Base-by-base conservation (phyloP, 495 filamentous ascomycete species). In the Tuber melanosporum region DNA sequence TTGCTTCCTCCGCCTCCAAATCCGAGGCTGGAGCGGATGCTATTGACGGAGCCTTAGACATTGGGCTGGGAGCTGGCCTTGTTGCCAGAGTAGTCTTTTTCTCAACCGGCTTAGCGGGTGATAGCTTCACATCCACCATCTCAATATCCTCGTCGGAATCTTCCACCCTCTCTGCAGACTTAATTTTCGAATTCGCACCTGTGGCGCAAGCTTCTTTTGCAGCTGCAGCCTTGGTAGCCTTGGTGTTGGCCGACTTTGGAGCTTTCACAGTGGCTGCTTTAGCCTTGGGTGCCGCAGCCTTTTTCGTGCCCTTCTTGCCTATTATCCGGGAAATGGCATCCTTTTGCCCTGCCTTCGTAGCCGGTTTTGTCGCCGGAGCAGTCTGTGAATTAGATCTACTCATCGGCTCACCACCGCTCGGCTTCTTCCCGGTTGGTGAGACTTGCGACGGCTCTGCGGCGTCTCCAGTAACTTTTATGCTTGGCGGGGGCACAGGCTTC, bases 141-240 rank as follows among this genome's bases (percentile, higher is more conserved):
- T 89, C 89, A 43, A 85, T 84, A 75, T 91, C 90, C 52, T 91
- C 89, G 73, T 91, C 90, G 0, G 90, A 91, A 73, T 90, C 88
- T 62, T 88, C 85, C 12, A 92, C 88, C 78, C 88, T 88, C 83
- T 91, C 90, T 0, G 87, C 86, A 1, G 90, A 92, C 76, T 91
- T 91, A 81, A 89, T 86, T 76, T 88, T 88, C 10, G 77, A 74
- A 26, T 80, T 82, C n/a, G 70, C 32, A 71, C 17, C 45, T 12
- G 75, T 6, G 44, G 71, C 44, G 6, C 9, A 52, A 46, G 74
- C n/a, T 45, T 82, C 82, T 36, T 74, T 74, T 20, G 39, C 42
- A 19, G n/a, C 9, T 42, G 70, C 79, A 22, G 77, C 57, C 41
- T 76, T 79, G 47, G 32, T 75, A 71, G 44, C 74, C 71, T 77